Base-by-base conservation (phyloP, 441 rosid species). In the Populus tomentosa region DNA sequence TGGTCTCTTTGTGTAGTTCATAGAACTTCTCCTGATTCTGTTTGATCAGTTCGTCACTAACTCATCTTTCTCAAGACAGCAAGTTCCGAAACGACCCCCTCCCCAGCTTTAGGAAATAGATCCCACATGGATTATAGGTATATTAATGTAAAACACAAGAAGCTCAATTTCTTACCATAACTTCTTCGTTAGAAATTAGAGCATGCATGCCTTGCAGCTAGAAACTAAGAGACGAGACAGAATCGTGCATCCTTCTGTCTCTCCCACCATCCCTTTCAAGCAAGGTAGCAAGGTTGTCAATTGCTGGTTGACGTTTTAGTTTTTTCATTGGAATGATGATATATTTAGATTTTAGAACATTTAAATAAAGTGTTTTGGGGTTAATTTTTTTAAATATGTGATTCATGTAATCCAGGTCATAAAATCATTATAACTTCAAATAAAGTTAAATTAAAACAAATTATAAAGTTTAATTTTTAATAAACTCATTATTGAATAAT, bases 341-440 rank as follows among this genome's bases (percentile, higher is more conserved):
- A 9, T 38, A 38, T 38, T 38, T 38, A 9, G 2, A 38, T 38
- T 2, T 38, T 0, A 0, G 0, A 38, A 2, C 11, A 38, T 38
- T 38, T 38, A 0, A 2, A 9, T 2, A 38, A 0, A 0, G 8
- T n/a, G n/a, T 36, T 36, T 38, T 38, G 0, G 0, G 42, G 11
- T 42, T 46, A 13, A 13, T n/a, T 4, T 13, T 46, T 46, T 4
- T 13, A 13, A 46, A 1, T 46, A n/a, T n/a, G n/a, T n/a, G n/a
- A n/a, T n/a, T n/a, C n/a, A 0, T 0, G 1, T 46, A 1, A 46
- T 46, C 0, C 5, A 0, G 1, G 1, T 26, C 1, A 26, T 26
- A 26, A 26, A 1, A 46, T 0, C 0, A 13, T 13, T 13, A 46
- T 46, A 46, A 46, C 0, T 13, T 0, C 0, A 7, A 36, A 36